Base-by-base conservation (phyloP, 441 rosid species). In the Mallotus repandus region DNA sequence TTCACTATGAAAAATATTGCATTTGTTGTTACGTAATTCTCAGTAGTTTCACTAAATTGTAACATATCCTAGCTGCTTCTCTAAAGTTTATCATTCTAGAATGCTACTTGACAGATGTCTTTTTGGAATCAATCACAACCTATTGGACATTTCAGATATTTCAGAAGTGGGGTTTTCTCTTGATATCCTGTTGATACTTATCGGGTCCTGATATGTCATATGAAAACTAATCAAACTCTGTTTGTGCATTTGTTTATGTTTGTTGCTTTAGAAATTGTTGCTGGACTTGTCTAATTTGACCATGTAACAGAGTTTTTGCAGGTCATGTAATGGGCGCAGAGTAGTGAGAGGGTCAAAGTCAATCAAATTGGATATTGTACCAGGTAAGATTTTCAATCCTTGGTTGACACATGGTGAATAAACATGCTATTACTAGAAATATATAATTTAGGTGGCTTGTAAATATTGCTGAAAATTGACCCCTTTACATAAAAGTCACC, bases 311-410 rank as follows among this genome's bases (percentile, higher is more conserved):
- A 93, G 88, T 71, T 74, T 89, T 70, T 96, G 99, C 93, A 92
- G 82, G 81, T 81, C 96, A 61, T 96, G 99, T 83, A 87, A 84
- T 83, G 99, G 99, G 46, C 84, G 79, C 59, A 87, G 86, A 80
- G 94, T 93, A 69, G 87, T 88, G 73, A 83, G 76, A 76, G 98
- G 99, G 83, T 70, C 85, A 59, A 96, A 92, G 83, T 70, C 98
- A 7, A 90, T 92, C 78, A 93, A 92, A 79, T 78, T 96, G 86
- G 91, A 86, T 81, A 86, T 96, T 16, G 81, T 86, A 81, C 86
- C 99, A 86, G 99, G 99, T 93, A 82, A 48, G 53, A 54, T 14
- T 43, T 63, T 48, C 35, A 54, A 54, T 57, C 18, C 32, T 70
- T 19, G 29, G 48, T 9, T 49, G 29, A 48, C 21, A 53, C 19